Conservation (phyloP, 768 basidiomycete species). For the Tulasnella sp. region DNA sequence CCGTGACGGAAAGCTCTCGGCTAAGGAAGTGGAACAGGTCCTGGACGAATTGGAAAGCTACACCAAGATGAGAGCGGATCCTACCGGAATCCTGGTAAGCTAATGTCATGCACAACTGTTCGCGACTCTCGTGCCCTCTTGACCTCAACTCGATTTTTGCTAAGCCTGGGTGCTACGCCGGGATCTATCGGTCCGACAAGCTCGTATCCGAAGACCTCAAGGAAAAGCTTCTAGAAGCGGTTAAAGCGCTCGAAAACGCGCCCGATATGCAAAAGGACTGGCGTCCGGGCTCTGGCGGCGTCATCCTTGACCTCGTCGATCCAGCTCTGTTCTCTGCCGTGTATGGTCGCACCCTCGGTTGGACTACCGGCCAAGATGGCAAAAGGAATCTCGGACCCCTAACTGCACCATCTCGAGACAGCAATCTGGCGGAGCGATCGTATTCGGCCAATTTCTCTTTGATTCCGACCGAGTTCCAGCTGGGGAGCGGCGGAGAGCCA, state of each 20-base stretch:
- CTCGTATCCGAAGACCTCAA: neutral
- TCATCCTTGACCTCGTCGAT: neutral
- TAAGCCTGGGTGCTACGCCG: neutral
- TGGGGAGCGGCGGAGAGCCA: neutral
- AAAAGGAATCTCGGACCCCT: neutral
- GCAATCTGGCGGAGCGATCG: neutral
- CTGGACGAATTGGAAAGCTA: neutral
- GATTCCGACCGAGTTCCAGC: slow-evolving; percentile 7
- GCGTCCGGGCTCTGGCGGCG: neutral
- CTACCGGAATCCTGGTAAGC: neutral
- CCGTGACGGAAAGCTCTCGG: neutral
- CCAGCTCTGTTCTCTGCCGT: neutral
- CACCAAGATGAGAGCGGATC: neutral
- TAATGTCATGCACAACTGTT: neutral
- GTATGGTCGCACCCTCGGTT: neutral
- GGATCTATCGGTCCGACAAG: neutral
- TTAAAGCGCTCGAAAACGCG: neutral
- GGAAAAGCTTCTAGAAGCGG: neutral
- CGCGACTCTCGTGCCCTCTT: neutral
- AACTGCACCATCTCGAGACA: neutral
- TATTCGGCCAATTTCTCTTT: neutral
- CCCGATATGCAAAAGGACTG: neutral
- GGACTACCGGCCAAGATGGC: neutral
- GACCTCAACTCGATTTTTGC: neutral
- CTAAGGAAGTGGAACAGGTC: neutral